Evolutionary conservation across 73 alveolate genomes (phyloP).

Genomic region (Paramecium sexaurelia): DNA sequence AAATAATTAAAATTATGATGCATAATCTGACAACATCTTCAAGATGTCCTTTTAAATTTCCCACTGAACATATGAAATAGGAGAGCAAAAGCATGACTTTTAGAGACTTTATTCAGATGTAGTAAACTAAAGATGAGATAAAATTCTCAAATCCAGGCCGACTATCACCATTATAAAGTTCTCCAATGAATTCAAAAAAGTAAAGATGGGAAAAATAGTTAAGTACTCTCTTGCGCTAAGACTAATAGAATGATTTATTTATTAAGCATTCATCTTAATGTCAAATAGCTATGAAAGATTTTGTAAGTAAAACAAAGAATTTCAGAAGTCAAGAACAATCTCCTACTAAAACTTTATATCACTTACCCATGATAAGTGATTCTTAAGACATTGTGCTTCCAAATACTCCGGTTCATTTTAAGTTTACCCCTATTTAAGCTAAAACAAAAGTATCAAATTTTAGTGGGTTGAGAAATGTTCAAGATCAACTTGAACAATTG

Average conservation of each 20-base stretch:
- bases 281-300: not conserved
- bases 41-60: not conserved
- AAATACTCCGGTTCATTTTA: constrained; percentile 28
- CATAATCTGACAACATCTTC: not conserved
- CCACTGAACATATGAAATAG: constrained; percentile 2
- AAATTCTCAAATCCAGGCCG: not conserved
- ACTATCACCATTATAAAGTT: not conserved
- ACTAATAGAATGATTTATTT: not conserved
- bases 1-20: not conserved
- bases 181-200: constrained; percentile 9
- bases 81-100: not conserved
- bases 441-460: not conserved
- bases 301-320: constrained; percentile 7
- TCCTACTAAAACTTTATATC: not conserved
- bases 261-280: not conserved
- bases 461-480: not conserved
- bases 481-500: not conserved
- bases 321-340: constrained; percentile 38
- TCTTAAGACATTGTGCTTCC: not conserved
- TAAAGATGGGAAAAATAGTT: constrained; percentile 45
- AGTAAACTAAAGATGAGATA: not conserved
- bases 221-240: not conserved
- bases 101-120: not conserved
- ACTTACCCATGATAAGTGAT: constrained; percentile 4
- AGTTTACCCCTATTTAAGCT: not conserved